These are phyloP conservation scores for Ascobolus immersus DNA, from an alignment of 495 filamentous ascomycete species.

Conservation along the genomic window DNA sequence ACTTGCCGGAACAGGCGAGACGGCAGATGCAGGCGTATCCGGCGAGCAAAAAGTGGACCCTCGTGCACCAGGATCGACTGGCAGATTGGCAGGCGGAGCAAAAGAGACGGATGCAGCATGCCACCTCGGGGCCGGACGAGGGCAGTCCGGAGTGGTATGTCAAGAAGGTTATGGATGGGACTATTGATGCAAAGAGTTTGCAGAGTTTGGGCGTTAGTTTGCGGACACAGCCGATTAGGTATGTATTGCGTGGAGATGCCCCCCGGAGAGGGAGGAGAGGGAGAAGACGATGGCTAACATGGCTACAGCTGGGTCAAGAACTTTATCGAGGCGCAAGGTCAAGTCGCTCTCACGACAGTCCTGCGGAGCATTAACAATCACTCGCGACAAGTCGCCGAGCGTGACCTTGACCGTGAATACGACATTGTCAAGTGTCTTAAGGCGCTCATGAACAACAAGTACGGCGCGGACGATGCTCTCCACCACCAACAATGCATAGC, in stretches of 20 bases:
- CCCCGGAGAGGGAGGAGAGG: no score
- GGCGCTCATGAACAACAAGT: constrained; percentile 96
- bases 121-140: constrained; percentile 64
- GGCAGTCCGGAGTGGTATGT: constrained; percentile 97
- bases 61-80: constrained; percentile 83
- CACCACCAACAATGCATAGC: constrained; percentile 69
- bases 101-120: constrained; percentile 41
- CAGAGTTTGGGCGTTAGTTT: constrained; percentile 80
- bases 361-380: constrained; percentile 67
- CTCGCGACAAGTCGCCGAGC: constrained; percentile 43
- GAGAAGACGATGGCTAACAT: constrained; percentile 4
- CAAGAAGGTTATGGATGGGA: constrained; percentile 85
- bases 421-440: constrained; percentile 96
- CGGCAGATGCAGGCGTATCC: constrained; percentile 90
- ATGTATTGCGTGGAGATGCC: constrained; percentile 8
- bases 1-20: constrained; percentile 80
- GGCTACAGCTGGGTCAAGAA: constrained; percentile 56
- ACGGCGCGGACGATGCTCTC: constrained; percentile 91
- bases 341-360: constrained; percentile 85
- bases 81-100: constrained; percentile 85
- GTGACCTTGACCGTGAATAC: constrained; percentile 60
- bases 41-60: constrained; percentile 82
- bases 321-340: constrained; percentile 93
- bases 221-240: constrained; percentile 80
- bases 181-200: constrained; percentile 70